These are phyloP conservation scores for Nicotiana noctiflora DNA, from an alignment of 257 asterid genomes.

Conservation along the genomic window DNA sequence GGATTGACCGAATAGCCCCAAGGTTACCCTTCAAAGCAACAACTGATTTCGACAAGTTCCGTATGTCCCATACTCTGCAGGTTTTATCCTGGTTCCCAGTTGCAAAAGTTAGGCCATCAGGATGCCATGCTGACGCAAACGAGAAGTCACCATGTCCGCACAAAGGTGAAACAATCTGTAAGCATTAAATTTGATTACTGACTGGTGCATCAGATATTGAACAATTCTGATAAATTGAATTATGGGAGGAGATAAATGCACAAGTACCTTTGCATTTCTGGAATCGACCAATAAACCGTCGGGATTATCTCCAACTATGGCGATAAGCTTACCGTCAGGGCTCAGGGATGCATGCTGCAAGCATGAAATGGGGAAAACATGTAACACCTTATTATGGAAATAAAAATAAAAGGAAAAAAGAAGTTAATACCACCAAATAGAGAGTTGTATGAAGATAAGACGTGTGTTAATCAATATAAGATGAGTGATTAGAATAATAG, in stretches of 20 bases:
- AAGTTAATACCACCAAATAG: background rate
- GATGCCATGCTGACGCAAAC: conserved; percentile 97
- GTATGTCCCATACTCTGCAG: conserved; percentile 79
- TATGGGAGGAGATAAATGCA: background rate
- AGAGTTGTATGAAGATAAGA: background rate
- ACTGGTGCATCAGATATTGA: background rate
- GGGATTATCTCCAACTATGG: conserved; percentile 82
- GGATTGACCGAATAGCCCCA: conserved; percentile 88
- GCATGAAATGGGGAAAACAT: background rate
- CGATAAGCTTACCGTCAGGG: conserved; percentile 75
- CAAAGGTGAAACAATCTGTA: conserved; percentile 53
- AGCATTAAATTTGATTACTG: background rate
- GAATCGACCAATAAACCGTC: conserved; percentile 71
- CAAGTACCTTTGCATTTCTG: conserved; percentile 62
- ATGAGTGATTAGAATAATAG: background rate
- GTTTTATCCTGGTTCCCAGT: conserved; percentile 97
- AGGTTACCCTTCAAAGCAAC: conserved; percentile 68
- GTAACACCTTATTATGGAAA: background rate
- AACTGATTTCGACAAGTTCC: conserved; percentile 59
- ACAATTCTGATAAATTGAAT: background rate
- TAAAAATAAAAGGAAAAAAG: background rate
- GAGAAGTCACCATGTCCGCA: conserved; percentile 76
- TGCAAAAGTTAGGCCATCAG: conserved; percentile 71
- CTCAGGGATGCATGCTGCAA: conserved; percentile 87
- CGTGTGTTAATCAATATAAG: background rate